A percentile compares a stretch with the other conserved stretches of the same genome.
Evolutionary conservation across 208 protist genomes (phyloP).

Genomic region (Porcisia hertigi): DNA sequence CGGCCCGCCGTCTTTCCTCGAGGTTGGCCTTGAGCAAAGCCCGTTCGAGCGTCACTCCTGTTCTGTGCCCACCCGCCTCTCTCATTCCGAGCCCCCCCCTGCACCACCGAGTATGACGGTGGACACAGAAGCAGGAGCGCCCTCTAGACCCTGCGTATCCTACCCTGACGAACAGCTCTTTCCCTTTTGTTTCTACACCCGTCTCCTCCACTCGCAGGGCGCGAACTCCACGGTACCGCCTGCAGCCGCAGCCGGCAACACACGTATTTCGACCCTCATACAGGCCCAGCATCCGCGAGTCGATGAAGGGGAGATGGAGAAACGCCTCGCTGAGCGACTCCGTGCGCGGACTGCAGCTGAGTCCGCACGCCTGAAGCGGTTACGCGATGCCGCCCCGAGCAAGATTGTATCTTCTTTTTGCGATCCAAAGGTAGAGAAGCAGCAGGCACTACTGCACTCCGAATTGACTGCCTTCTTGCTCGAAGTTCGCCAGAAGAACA

Average conservation of each 20-base stretch:
- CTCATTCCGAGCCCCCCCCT: not conserved
- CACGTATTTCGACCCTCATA: not conserved
- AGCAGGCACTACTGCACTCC: constrained; percentile 44
- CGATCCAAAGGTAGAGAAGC: constrained; percentile 52
- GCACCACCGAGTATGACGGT: not conserved
- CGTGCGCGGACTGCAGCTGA: constrained; percentile 5
- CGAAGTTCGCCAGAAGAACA: constrained; percentile 37
- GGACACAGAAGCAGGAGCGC: not conserved
- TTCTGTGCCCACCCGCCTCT: not conserved
- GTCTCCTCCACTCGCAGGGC: constrained; percentile 26
- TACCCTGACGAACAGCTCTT: not conserved
- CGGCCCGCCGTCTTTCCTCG: constrained; percentile 1
- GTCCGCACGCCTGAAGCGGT: not conserved
- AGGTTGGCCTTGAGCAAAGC: constrained; percentile 11
- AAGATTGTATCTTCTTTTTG: constrained; percentile 25
- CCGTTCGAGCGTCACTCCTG: constrained; percentile 24
- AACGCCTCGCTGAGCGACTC: constrained; percentile 34
- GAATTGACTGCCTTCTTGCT: constrained; percentile 64
- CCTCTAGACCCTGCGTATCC: not conserved
- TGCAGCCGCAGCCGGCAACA: not conserved
- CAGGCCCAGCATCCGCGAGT: constrained; percentile 9
- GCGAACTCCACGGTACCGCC: not conserved
- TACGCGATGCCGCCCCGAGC: not conserved
- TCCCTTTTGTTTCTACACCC: constrained; percentile 66
- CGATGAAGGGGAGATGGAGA: constrained; percentile 26